phyloP scores from a whole-genome alignment of 139 green algal genomes.

The Chlamydomonas sphaeroides region DNA sequence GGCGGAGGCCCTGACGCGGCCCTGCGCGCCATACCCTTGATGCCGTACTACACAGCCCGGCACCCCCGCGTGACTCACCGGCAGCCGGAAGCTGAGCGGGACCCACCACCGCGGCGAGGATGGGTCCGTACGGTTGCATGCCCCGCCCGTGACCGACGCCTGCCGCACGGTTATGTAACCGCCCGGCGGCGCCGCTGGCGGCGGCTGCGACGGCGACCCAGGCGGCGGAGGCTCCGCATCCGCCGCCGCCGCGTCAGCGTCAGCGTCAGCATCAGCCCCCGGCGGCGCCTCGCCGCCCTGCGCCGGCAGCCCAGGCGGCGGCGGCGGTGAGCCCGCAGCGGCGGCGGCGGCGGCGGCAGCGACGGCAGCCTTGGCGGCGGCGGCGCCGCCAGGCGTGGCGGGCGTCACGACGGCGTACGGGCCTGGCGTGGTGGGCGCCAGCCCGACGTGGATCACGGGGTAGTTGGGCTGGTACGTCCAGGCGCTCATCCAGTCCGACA shows the following conservation, averaged over 20 bases:
- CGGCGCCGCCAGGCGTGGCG: not conserved
- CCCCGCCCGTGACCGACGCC: not conserved
- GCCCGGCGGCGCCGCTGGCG: not conserved
- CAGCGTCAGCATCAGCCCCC: no score
- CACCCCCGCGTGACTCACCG: no score
- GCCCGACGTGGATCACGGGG: constrained; percentile 6
- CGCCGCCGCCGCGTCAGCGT: not conserved
- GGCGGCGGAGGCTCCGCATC: no score
- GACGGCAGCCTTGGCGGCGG: not conserved
- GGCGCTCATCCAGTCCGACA: constrained; percentile 32
- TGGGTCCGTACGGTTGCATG: constrained; percentile 3
- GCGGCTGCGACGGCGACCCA: not conserved
- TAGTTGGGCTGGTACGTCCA: constrained; percentile 47
- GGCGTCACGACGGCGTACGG: constrained; percentile 9
- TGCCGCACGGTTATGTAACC: constrained; percentile 4
- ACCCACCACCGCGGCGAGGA: not conserved
- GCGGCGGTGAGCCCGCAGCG: not conserved
- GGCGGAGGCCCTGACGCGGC: no score
- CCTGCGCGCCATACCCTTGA: no score
- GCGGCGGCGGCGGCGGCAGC: not conserved
- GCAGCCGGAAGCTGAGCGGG: constrained; percentile 16
- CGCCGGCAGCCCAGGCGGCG: no score
- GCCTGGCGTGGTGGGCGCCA: no score
- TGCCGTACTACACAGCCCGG: no score
- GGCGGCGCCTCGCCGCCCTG: no score